Conservation (phyloP, 1,139 yeast genomes). For the Spencermartinsiella ligniputridi region DNA sequence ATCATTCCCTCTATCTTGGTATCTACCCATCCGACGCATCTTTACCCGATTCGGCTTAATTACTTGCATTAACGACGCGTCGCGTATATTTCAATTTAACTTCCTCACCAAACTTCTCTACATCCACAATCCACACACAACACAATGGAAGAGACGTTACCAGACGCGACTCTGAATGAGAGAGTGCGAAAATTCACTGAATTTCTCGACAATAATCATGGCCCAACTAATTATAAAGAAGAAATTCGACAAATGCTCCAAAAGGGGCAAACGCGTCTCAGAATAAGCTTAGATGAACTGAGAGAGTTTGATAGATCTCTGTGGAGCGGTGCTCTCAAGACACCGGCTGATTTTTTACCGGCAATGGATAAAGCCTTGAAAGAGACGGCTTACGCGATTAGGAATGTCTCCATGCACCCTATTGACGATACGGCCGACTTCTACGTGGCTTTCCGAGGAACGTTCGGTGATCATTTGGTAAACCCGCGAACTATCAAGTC, state of each 20-base stretch:
- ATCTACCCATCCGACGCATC: no score
- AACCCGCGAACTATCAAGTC: constrained; percentile 88
- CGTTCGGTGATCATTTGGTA: constrained; percentile 84
- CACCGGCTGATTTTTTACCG: constrained; percentile 83
- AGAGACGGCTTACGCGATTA: constrained; percentile 57
- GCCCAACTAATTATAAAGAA: constrained; percentile 56
- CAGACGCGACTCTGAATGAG: constrained; percentile 49
- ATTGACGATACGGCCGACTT: constrained; percentile 62
- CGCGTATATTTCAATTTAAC: background rate
- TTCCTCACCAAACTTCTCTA: background rate
- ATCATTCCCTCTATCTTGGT: no score
- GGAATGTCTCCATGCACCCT: constrained; percentile 38
- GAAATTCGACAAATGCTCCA: constrained; percentile 68
- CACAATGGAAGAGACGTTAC: constrained; percentile 4
- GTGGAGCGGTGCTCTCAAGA: constrained; percentile 71
- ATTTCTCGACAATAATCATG: constrained; percentile 59
- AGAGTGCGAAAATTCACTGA: constrained; percentile 87
- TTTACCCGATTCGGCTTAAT: background rate
- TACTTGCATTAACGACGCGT: background rate
- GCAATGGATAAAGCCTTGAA: constrained; percentile 85
- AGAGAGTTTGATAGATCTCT: constrained; percentile 76
- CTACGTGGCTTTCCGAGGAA: constrained; percentile 80
- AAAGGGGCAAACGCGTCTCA: constrained; percentile 61
- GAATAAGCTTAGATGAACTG: constrained; percentile 78
- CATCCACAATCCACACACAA: background rate